Conservation (phyloP, 2,329 filamentous ascomycete genomes). For the Arthrinium phaeospermum region DNA sequence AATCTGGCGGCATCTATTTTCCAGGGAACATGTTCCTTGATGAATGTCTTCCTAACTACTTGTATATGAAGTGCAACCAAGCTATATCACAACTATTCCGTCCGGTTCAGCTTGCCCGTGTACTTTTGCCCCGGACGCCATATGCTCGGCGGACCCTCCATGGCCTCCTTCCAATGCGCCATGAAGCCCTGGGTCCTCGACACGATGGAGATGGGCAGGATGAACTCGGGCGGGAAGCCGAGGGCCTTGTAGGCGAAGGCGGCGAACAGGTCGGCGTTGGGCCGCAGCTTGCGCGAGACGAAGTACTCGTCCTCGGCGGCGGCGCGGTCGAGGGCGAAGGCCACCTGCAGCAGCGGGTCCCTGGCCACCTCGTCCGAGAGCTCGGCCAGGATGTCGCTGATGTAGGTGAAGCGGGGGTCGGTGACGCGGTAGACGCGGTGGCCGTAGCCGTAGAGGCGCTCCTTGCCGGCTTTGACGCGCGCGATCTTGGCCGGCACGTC, state of each 20-base stretch:
- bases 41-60: too few species aligned
- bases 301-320: constrained; percentile 31
- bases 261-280: constrained; percentile 30
- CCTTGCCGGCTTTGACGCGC: constrained; percentile 28
- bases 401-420: constrained; percentile 30
- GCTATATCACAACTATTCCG: not conserved
- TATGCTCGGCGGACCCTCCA: constrained; percentile 20
- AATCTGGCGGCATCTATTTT: not conserved
- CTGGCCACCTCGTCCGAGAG: not conserved
- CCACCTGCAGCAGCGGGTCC: constrained; percentile 26
- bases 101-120: not conserved
- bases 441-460: constrained; percentile 31
- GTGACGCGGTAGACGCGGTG: constrained; percentile 31
- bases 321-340: constrained; percentile 28
- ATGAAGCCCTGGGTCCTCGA: constrained; percentile 30
- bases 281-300: constrained; percentile 29
- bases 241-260: constrained; percentile 31
- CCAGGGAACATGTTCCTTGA: not conserved
- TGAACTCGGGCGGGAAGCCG: constrained; percentile 28
- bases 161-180: constrained; percentile 32
- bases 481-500: constrained; percentile 26
- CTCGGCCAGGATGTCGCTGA: constrained; percentile 27
- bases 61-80: too few species aligned
- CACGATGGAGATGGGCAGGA: constrained; percentile 29
- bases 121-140: not conserved